These are phyloP conservation scores for Helotiales sp. DNA, from an alignment of 2,329 filamentous ascomycete species.

Conservation along the genomic window DNA sequence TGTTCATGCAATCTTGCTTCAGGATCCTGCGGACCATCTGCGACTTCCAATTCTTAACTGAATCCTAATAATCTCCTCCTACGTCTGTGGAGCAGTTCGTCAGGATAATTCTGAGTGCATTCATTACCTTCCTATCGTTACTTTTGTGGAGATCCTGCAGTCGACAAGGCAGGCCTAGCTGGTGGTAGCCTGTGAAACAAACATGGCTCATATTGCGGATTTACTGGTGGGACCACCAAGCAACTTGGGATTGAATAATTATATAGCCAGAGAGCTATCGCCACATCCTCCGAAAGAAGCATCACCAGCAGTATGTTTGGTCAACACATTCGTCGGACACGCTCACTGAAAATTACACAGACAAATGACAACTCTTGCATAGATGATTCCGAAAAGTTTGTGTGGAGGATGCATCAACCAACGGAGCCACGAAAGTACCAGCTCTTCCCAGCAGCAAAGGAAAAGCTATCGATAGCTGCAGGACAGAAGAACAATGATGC, in stretches of 20 bases:
- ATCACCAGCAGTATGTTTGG: conserved; percentile 34
- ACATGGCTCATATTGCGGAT: conserved; percentile 67
- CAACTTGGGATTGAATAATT: conserved; percentile 48
- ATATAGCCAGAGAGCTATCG: conserved; percentile 58
- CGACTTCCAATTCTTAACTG: conserved; percentile 25
- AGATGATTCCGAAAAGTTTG: conserved; percentile 53
- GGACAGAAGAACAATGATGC: conserved; percentile 54
- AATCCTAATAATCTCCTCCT: conserved; percentile 24
- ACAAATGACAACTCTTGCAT: conserved; percentile 20
- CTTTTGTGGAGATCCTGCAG: conserved; percentile 14
- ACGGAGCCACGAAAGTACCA: conserved; percentile 61
- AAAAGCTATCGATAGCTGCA: conserved; percentile 43
- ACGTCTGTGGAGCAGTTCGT: conserved; percentile 18
- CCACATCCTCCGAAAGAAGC: conserved; percentile 47
- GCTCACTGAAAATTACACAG: conserved; percentile 33
- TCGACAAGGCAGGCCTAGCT: conserved; percentile 29
- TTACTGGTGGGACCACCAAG: conserved; percentile 54
- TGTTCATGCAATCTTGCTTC: conserved; percentile 19
- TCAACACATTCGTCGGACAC: neutral
- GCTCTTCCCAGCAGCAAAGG: conserved; percentile 57
- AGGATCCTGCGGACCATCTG: conserved; percentile 26
- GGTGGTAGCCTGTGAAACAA: conserved; percentile 25
- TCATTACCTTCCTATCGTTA: conserved; percentile 17
- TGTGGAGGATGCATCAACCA: conserved; percentile 64
- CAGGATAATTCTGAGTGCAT: conserved; percentile 3